These are phyloP conservation scores for Pseudocercospora fuligena DNA, from an alignment of 2,329 filamentous ascomycete genomes.

Conservation along the genomic window DNA sequence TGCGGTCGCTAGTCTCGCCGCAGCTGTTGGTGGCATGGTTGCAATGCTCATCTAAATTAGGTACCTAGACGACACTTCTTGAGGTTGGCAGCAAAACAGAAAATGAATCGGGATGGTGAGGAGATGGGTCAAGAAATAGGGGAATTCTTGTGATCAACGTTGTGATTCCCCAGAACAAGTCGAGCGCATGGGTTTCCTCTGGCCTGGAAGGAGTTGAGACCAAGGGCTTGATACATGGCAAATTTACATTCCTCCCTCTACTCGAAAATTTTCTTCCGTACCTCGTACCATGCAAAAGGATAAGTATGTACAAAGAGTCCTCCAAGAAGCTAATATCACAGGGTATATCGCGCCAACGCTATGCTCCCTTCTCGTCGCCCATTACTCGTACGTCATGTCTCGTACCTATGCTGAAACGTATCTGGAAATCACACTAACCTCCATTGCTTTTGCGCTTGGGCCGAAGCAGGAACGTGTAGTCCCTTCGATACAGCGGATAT, in stretches of 20 bases:
- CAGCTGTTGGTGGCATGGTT: background rate
- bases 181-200: background rate
- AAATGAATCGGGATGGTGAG: background rate
- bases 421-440: background rate
- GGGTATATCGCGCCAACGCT: background rate
- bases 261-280: background rate
- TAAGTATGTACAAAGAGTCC: background rate
- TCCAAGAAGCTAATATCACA: slow-evolving; percentile 1
- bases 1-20: background rate
- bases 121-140: background rate
- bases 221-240: background rate
- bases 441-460: background rate
- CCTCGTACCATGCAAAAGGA: background rate
- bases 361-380: background rate
- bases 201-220: background rate
- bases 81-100: background rate
- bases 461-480: slow-evolving; percentile 13
- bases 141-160: background rate
- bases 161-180: background rate
- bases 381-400: slow-evolving; percentile 3
- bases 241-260: background rate
- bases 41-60: background rate
- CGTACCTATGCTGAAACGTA: background rate
- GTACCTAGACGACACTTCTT: background rate
- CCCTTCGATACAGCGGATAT: slow-evolving; percentile 24